Evolutionary conservation across 2,329 filamentous ascomycete species (phyloP), one percentile per base, ranked within the genome.

Genomic region (Fusarium sp.): DNA sequence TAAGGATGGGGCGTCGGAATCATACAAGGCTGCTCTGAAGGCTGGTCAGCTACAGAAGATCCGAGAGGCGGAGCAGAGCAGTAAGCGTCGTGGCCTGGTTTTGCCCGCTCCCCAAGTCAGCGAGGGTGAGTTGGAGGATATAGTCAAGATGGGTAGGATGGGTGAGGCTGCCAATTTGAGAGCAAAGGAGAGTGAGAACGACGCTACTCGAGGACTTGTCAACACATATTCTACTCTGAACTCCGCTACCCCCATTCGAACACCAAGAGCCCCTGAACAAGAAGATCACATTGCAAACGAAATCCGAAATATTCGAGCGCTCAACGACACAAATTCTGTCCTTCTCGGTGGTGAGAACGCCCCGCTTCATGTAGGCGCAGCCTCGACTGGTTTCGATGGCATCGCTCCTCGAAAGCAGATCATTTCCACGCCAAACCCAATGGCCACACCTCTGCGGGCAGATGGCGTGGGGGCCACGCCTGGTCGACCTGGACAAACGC

Each of bases 231-330:
- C 93, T 22, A 91, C 90, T 44, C 90, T 98, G 59, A 93, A 96
- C 80, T 92, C 90, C 61, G 91, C 88, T 67, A 95, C 94, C 18
- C 96, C 96, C 0, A 97, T 99, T 71, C 91, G 96, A 72, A 99
- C 96, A 9, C 96, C 96, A 7, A 91, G 92, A 82, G 96, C 95
- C 7, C 93, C 96, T 0, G 93, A 95, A 54, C 94, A 98, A 80
- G 95, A 99, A 80, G 96, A 99, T 79, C 92, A 94, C 75, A 96
- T 99, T 67, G 95, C 96, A 74, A 99, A 98, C 81, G 96, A 99
- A 83, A 96, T 98, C 72, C 91, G 92, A 66, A 98, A 99, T 81
- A 98, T 98, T 54, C 90, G 93, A 74, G 94, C 96, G 13, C 86
- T 98, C 57, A 98, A 95, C 2, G 93, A 97, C 80, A 98, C 96